A percentile compares a stretch with the other conserved stretches of the same genome.
Evolutionary conservation across 805 yeast genomes (phyloP).

Genomic region (Wickerhamomyces chaumierensis): DNA sequence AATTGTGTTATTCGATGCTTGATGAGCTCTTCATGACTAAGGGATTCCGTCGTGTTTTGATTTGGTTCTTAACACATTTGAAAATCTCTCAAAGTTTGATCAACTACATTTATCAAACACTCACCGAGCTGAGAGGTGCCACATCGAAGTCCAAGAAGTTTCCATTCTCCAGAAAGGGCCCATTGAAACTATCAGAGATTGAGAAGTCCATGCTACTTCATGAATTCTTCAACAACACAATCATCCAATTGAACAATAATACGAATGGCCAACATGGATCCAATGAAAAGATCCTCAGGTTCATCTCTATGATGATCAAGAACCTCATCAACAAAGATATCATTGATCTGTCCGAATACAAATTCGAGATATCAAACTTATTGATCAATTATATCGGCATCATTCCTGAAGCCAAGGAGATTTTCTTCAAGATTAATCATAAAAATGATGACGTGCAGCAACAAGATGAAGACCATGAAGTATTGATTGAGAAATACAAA

Average conservation of each 20-base stretch:
- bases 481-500: not conserved
- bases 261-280: slow-evolving; percentile 12
- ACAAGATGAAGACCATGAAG: not conserved
- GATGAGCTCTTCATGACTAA: slow-evolving; percentile 65
- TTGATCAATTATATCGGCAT: slow-evolving; percentile 56
- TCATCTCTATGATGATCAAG: slow-evolving; percentile 54
- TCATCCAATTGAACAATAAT: slow-evolving; percentile 19
- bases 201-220: slow-evolving; percentile 61
- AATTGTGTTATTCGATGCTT: slow-evolving; percentile 41
- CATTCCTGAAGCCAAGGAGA: slow-evolving; percentile 49
- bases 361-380: slow-evolving; percentile 47
- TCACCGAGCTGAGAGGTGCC: slow-evolving; percentile 53
- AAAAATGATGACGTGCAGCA: slow-evolving; percentile 3
- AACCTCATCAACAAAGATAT: slow-evolving; percentile 35
- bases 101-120: slow-evolving; percentile 51
- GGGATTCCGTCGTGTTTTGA: slow-evolving; percentile 50
- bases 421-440: slow-evolving; percentile 33
- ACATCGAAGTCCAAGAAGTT: slow-evolving; percentile 15
- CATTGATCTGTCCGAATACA: slow-evolving; percentile 39
- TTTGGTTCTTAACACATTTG: slow-evolving; percentile 59
- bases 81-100: slow-evolving; percentile 44
- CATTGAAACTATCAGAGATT: slow-evolving; percentile 39
- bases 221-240: slow-evolving; percentile 52
- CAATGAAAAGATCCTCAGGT: slow-evolving; percentile 29
- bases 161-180: slow-evolving; percentile 47